Percentiles rank a stretch among this genome's conserved stretches.
These are phyloP conservation scores for Diaporthe sp. DNA, from an alignment of 2,329 filamentous ascomycete species.

Conservation along the genomic window DNA sequence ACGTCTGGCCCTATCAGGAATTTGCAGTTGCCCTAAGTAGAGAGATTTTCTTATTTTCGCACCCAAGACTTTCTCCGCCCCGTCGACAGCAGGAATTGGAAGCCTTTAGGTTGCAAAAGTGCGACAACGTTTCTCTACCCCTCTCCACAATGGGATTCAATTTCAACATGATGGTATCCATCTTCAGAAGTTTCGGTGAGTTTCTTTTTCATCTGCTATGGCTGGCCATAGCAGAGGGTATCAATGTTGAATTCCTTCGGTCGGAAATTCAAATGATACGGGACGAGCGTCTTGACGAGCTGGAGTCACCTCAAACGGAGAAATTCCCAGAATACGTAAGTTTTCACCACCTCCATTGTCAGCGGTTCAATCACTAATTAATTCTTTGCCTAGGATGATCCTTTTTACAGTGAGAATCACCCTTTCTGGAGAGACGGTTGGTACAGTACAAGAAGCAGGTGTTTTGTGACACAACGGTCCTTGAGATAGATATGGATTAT, in stretches of 20 bases:
- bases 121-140: not conserved
- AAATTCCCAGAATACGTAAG: constrained; percentile 22
- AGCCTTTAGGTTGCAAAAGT: not conserved
- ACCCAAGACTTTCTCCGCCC: not conserved
- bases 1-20: not conserved
- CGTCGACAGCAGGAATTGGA: too few relatives aligned
- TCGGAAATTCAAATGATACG: not conserved
- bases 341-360: not conserved
- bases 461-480: not conserved
- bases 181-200: not conserved
- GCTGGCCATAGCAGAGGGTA: constrained; percentile 2
- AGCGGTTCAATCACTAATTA: not conserved
- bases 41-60: not conserved
- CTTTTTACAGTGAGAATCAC: not conserved
- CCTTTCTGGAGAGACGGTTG: constrained; percentile 5
- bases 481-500: not conserved
- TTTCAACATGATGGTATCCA: not conserved
- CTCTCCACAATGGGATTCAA: not conserved
- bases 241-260: not conserved
- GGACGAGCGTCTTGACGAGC: not conserved
- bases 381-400: not conserved
- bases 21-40: not conserved
- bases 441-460: not conserved
- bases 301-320: not conserved
- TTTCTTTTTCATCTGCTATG: constrained; percentile 5